These are phyloP conservation scores for Wickerhamomyces canadensis DNA, from an alignment of 805 yeast genomes.

Conservation along the genomic window DNA sequence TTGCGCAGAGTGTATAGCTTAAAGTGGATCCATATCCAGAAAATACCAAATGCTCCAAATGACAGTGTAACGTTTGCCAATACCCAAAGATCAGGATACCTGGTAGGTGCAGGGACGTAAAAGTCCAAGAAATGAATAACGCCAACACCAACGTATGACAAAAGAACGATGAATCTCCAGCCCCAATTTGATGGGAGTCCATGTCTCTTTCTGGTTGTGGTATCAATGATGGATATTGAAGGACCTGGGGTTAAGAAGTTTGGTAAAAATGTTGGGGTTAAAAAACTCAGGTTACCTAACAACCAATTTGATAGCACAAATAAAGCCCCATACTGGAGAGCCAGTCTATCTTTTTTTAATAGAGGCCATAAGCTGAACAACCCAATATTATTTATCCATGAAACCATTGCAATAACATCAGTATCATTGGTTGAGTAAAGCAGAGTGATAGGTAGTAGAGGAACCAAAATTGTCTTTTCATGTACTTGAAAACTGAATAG, in stretches of 20 bases:
- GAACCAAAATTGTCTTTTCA: constrained; percentile 86
- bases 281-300: constrained; percentile 56
- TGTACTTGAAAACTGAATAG: constrained; percentile 94
- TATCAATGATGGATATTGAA: constrained; percentile 29
- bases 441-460: constrained; percentile 78
- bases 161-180: constrained; percentile 45
- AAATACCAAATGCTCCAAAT: constrained; percentile 66
- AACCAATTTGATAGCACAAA: constrained; percentile 72
- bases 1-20: constrained; percentile 30
- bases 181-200: constrained; percentile 44
- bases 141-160: constrained; percentile 47
- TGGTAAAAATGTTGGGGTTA: constrained; percentile 40
- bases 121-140: constrained; percentile 51
- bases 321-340: constrained; percentile 63
- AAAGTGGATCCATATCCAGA: constrained; percentile 80
- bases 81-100: constrained; percentile 83
- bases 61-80: constrained; percentile 68
- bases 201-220: constrained; percentile 31
- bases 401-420: constrained; percentile 62
- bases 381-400: constrained; percentile 84
- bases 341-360: constrained; percentile 66
- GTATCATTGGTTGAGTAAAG: constrained; percentile 48
- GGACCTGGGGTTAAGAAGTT: constrained; percentile 40
- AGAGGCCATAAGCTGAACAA: constrained; percentile 87
- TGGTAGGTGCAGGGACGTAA: constrained; percentile 43